Percentiles rank a stretch among this genome's conserved stretches.
Conservation (phyloP, 2,329 filamentous ascomycete genomes). For the Fusarium concolor region DNA sequence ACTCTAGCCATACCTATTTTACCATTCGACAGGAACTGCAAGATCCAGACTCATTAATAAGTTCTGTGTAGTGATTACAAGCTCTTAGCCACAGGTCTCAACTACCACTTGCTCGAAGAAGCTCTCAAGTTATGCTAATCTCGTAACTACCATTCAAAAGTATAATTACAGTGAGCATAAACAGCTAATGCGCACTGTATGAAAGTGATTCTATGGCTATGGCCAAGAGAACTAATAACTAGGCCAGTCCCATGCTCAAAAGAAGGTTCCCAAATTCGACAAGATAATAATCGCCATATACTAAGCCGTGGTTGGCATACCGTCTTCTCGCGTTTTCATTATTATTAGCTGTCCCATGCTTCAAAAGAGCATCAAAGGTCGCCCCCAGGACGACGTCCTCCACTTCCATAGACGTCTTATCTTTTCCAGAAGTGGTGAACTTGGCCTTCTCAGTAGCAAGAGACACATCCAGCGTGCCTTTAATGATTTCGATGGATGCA, state of each 20-base stretch:
- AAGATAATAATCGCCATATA: constrained; percentile 63
- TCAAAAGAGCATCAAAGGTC: constrained; percentile 48
- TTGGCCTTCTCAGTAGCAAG: constrained; percentile 43
- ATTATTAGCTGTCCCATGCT: constrained; percentile 51
- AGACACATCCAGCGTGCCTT: constrained; percentile 48
- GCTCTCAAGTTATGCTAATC: rapidly evolving
- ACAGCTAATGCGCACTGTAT: rapidly evolving
- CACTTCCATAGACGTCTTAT: constrained; percentile 25
- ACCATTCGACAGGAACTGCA: neutral
- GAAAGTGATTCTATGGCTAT: rapidly evolving
- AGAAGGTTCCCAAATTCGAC: constrained; percentile 60
- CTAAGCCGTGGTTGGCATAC: constrained; percentile 55
- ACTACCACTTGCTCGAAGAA: rapidly evolving
- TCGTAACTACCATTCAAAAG: too few relatives aligned
- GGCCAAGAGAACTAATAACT: neutral
- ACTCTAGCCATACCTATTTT: neutral
- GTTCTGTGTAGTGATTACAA: neutral
- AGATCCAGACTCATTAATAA: rapidly evolving
- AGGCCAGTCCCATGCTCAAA: constrained; percentile 50
- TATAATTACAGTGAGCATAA: neutral
- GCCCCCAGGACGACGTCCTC: neutral
- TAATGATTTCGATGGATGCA: constrained; percentile 46
- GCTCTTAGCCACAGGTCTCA: rapidly evolving
- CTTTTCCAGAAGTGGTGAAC: constrained; percentile 4
- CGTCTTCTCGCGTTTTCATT: constrained; percentile 46